phyloP scores from a whole-genome alignment of 352 stramenopile genomes.

The Globisporangium middletonii region DNA sequence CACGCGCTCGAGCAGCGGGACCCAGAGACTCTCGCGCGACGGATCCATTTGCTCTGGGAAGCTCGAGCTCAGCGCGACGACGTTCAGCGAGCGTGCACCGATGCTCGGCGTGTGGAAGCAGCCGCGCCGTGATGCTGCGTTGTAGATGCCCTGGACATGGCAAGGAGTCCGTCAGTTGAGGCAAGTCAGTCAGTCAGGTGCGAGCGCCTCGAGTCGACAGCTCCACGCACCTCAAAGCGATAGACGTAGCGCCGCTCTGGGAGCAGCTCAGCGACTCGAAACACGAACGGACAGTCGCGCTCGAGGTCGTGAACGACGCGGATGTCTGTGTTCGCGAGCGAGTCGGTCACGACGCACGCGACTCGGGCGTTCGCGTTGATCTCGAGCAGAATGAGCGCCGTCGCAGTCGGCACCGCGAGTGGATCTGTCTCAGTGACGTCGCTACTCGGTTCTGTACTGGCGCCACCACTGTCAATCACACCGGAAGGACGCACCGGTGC shows the following conservation, averaged over 20 bases:
- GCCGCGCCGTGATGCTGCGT: constrained; percentile 37
- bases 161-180: neutral
- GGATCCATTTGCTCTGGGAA: constrained; percentile 60
- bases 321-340: constrained; percentile 46
- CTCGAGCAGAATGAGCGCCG: constrained; percentile 58
- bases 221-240: constrained; percentile 39
- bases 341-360: constrained; percentile 55
- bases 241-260: constrained; percentile 64
- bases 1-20: constrained; percentile 34
- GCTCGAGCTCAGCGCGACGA: constrained; percentile 64
- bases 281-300: constrained; percentile 32
- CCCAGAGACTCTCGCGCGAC: constrained; percentile 52
- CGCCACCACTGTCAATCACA: too few relatives aligned
- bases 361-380: constrained; percentile 43
- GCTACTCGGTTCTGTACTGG: too few relatives aligned
- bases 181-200: neutral
- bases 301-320: constrained; percentile 27
- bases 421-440: too few relatives aligned
- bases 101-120: constrained; percentile 53
- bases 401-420: constrained; percentile 10
- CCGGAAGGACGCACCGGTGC: too few relatives aligned
- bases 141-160: constrained; percentile 40
- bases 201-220: neutral
- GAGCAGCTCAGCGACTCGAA: constrained; percentile 34
- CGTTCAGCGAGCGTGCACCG: constrained; percentile 22